Conservation (phyloP, 352 stramenopile genomes). For the Salisapilia sapeloensis region DNA sequence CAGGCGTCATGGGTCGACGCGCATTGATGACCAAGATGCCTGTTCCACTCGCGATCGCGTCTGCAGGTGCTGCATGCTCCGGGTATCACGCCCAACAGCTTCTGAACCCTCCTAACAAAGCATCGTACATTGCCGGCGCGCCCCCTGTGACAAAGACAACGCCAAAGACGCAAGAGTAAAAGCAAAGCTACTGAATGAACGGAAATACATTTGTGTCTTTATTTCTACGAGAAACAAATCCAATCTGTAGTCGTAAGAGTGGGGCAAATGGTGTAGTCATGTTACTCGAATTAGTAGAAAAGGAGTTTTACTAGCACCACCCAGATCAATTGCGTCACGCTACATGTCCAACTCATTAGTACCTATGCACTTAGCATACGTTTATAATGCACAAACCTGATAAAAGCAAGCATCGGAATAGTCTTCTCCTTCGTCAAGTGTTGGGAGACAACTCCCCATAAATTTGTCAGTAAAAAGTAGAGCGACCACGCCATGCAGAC, state of each 20-base stretch:
- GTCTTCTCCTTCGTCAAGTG: conserved; percentile 79
- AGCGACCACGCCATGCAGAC: conserved; percentile 74
- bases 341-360: conserved; percentile 7
- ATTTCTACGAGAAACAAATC: no score
- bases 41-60: conserved; percentile 22
- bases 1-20: conserved; percentile 30
- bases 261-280: no score
- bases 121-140: conserved; percentile 32
- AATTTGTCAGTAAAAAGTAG: conserved; percentile 65
- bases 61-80: conserved; percentile 22
- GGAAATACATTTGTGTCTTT: no score
- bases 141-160: conserved; percentile 9
- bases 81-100: conserved; percentile 67
- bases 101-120: conserved; percentile 26
- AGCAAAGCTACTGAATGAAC: neutral
- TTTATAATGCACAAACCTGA: conserved; percentile 23
- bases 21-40: conserved; percentile 25
- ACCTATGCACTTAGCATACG: conserved; percentile 1
- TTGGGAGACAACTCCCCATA: conserved; percentile 59
- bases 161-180: neutral
- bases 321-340: conserved; percentile 65
- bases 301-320: conserved; percentile 73
- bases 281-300: conserved; percentile 46
- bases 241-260: no score
- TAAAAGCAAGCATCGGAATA: conserved; percentile 61